phyloP scores from a whole-genome alignment of 331 rosid species.

The Quercus lobata region DNA sequence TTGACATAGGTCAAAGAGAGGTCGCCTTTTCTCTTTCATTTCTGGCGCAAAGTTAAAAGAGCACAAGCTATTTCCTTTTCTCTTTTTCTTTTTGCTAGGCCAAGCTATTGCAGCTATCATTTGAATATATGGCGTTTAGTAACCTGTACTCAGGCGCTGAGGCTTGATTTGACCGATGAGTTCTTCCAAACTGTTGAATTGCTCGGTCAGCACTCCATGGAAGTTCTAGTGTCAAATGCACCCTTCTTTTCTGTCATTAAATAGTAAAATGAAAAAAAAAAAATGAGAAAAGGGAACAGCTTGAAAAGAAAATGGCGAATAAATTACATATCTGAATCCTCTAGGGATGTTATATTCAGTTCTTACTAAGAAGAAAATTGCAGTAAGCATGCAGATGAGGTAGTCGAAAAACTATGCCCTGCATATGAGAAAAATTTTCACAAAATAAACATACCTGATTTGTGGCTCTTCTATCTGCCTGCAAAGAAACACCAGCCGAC shows the following conservation, averaged over 20 bases:
- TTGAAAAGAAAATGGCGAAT: slow-evolving; percentile 8
- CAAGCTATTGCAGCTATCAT: neutral
- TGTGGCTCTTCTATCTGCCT: slow-evolving; percentile 82
- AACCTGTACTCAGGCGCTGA: slow-evolving; percentile 95
- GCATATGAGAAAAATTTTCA: neutral
- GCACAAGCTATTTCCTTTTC: neutral
- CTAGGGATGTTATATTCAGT: neutral
- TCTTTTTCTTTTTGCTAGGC: neutral
- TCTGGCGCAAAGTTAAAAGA: neutral
- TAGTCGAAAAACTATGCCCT: slow-evolving; percentile 3
- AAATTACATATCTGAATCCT: neutral
- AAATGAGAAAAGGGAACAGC: slow-evolving; percentile 3
- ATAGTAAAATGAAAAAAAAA: neutral
- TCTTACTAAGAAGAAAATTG: neutral
- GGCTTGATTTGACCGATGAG: slow-evolving; percentile 92
- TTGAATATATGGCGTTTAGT: neutral
- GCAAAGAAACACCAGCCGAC: slow-evolving; percentile 92
- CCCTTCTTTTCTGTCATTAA: slow-evolving; percentile 73
- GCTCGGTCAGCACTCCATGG: slow-evolving; percentile 99
- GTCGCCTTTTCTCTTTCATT: neutral
- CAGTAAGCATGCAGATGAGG: neutral
- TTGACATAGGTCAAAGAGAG: too few species aligned
- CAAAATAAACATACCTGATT: slow-evolving; percentile 58
- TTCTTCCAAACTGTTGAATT: slow-evolving; percentile 96
- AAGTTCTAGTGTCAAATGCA: slow-evolving; percentile 84